These are phyloP conservation scores for Puccinia polysora DNA, from an alignment of 1,284 basidiomycete genomes.

Conservation along the genomic window DNA sequence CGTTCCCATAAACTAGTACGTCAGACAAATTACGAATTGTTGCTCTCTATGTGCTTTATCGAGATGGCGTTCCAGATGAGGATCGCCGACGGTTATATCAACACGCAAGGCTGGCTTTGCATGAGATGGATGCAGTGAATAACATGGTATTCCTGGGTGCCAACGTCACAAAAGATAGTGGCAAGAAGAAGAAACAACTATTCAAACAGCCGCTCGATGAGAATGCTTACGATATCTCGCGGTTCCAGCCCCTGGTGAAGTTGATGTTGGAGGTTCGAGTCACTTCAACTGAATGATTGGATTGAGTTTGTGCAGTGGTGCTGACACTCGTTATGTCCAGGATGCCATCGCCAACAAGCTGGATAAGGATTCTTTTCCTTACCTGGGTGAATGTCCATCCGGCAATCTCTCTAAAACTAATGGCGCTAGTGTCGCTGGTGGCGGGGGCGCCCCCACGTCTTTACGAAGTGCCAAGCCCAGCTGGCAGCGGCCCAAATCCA, in stretches of 20 bases:
- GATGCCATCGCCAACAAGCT: constrained; percentile 76
- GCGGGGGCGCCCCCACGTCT: constrained; percentile 56
- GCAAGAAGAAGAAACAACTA: constrained; percentile 31
- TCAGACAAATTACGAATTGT: constrained; percentile 91
- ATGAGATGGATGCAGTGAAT: constrained; percentile 92
- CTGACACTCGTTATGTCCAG: constrained; percentile 49
- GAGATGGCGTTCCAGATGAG: constrained; percentile 96
- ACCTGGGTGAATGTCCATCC: constrained; percentile 77
- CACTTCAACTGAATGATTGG: not conserved
- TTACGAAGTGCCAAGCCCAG: constrained; percentile 41
- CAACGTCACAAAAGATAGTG: constrained; percentile 66
- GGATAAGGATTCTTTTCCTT: constrained; percentile 77
- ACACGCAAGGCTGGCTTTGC: constrained; percentile 80
- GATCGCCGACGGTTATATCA: constrained; percentile 90
- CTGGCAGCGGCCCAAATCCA: constrained; percentile 38
- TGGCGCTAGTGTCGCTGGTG: constrained; percentile 53
- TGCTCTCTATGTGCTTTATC: constrained; percentile 88
- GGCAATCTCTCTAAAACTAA: constrained; percentile 56
- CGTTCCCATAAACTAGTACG: constrained; percentile 5
- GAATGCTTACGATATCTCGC: constrained; percentile 90
- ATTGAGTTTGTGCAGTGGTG: not conserved
- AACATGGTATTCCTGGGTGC: constrained; percentile 77
- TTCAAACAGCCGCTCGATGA: constrained; percentile 65
- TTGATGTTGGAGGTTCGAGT: constrained; percentile 65
- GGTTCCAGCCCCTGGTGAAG: constrained; percentile 81